Conservation (phyloP, 164 flowering plant species). For the Tinospora cordifolia region DNA sequence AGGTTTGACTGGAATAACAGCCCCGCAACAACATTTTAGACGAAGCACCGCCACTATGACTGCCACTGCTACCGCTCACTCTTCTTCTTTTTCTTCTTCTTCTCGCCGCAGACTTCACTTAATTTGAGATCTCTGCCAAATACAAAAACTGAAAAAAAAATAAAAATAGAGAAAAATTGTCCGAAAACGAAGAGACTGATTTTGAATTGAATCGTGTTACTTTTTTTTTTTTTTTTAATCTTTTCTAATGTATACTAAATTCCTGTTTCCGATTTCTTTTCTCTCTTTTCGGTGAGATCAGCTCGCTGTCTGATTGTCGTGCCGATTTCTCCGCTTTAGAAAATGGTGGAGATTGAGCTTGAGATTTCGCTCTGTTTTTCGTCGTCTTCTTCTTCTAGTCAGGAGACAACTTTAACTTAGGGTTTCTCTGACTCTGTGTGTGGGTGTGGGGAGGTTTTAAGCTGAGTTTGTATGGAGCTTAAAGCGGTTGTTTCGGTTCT, state of each 20-base stretch:
- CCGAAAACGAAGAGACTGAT: no score
- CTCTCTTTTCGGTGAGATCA: slow-evolving; percentile 1
- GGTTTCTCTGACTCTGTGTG: neutral
- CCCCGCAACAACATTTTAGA: neutral
- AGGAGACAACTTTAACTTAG: slow-evolving; percentile 6
- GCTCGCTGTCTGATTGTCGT: slow-evolving; percentile 5
- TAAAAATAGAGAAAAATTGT: no score
- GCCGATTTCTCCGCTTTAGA: neutral
- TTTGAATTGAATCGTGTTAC: no score
- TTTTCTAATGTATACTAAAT: no score
- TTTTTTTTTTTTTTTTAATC: no score
- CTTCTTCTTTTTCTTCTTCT: neutral
- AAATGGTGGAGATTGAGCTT: slow-evolving; percentile 20
- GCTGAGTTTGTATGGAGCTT: slow-evolving; percentile 19
- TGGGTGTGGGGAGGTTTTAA: slow-evolving; percentile 6
- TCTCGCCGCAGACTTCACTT: neutral
- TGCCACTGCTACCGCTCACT: neutral
- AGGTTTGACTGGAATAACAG: no score
- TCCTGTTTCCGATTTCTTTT: no score
- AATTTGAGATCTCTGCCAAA: neutral
- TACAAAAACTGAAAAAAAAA: neutral
- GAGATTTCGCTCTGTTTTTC: slow-evolving; percentile 3
- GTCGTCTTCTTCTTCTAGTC: neutral
- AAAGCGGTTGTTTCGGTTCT: slow-evolving; percentile 13
- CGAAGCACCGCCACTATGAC: no score